Evolutionary conservation across 768 basidiomycete species (phyloP), one percentile per base, ranked within the genome.

Genomic region (Lactifluus piperatus): DNA sequence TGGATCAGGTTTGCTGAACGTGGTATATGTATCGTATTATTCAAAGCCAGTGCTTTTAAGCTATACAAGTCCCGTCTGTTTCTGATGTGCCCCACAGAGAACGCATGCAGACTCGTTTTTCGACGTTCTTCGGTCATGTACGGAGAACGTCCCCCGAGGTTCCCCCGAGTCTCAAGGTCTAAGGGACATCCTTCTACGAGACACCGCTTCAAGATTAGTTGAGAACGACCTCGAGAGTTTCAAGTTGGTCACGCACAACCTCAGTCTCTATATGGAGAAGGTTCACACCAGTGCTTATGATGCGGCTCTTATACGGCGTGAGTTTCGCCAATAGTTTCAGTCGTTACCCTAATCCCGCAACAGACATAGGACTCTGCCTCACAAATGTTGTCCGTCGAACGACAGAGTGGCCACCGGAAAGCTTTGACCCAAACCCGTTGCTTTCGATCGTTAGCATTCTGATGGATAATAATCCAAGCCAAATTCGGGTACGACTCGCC

Each of bases 361-460:
- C 65, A 91, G 88, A 80, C 67, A 70, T 80, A 47, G 84, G 82
- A 6, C 74, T 79, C 43, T 78, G 80, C 44, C 72, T 88, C 13
- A 76, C 74, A 1, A 72, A 72, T 29, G 66, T 85, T 51, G 77
- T 81, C 45, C 79, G 85, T 6, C 79, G 82, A 32, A 74, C 79
- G n/a, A 76, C 80, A 1, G 85, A 89, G 52, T 76, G 76, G 66
- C 68, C 75, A 39, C 69, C 77, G 20, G 75, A 74, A 13, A 66
- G 63, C 3, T 74, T 83, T 55, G 79, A 88, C 66, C 76, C 82
- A 4, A 81, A 81, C 9, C 75, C 85, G 4, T 66, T 88, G 10
- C 64, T 90, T 18, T 50, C 69, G 4, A 78, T 85, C 51, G 72
- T 77, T 0, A 72, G 79, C 4, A 73, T 74, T 14, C 72, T 89